Conservation (phyloP, 2,329 filamentous ascomycete genomes). For the Paraphoma chrysanthemicola region DNA sequence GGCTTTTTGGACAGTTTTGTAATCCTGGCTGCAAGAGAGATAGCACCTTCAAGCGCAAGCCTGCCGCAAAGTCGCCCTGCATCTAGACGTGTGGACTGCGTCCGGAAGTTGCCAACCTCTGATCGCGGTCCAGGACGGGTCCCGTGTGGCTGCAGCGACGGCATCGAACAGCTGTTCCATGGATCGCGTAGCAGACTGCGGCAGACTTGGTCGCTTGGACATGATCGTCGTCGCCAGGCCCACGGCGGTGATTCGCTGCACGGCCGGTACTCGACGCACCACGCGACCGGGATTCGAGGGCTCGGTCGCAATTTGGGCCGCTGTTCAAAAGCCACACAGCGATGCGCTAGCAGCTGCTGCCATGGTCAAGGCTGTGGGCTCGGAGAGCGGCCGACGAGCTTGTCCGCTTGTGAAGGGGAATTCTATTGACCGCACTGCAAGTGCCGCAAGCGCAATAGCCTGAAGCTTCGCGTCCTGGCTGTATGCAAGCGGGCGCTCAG, state of each 20-base stretch:
- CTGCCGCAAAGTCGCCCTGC: background rate
- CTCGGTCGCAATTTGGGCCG: constrained; percentile 23
- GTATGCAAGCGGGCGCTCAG: constrained; percentile 11
- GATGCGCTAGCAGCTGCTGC: constrained; percentile 15
- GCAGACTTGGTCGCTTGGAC: constrained; percentile 5
- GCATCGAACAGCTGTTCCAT: constrained; percentile 20
- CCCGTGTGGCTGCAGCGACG: background rate
- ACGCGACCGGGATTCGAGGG: constrained; percentile 24
- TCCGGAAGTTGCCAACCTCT: constrained; percentile 1
- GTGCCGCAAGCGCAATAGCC: constrained; percentile 26
- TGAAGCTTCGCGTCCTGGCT: constrained; percentile 20
- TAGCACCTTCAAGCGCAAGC: background rate
- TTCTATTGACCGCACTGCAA: constrained; percentile 10
- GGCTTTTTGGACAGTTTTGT: background rate
- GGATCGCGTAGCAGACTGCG: constrained; percentile 11
- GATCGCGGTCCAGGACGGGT: no score
- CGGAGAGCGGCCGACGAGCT: constrained; percentile 31
- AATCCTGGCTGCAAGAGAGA: background rate
- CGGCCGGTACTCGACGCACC: constrained; percentile 21
- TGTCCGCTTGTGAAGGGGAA: constrained; percentile 18
- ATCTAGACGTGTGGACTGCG: background rate
- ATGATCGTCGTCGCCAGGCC: constrained; percentile 10
- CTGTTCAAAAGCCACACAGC: constrained; percentile 22
- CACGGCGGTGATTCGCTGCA: constrained; percentile 29
- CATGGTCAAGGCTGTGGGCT: constrained; percentile 15